These are phyloP conservation scores for Eustoma russellianum DNA, from an alignment of 257 asterid species.

Conservation along the genomic window DNA sequence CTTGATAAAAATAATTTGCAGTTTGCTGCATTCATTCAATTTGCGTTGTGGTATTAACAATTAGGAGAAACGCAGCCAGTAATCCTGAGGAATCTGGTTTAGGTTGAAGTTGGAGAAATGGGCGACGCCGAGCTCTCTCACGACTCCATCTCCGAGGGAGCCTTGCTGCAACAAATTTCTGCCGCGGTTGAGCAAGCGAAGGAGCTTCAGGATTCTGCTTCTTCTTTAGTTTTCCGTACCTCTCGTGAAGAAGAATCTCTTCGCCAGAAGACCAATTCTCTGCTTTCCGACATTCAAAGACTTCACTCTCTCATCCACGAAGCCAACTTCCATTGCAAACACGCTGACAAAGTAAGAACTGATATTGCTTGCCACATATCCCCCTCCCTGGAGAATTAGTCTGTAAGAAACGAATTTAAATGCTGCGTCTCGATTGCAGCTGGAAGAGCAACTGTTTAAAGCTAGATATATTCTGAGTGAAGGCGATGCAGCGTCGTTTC, in stretches of 20 bases:
- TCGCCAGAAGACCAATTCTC: conserved; percentile 71
- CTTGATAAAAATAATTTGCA: neutral
- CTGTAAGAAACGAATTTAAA: too few relatives aligned
- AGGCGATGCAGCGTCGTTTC: conserved; percentile 94
- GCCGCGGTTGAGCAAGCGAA: conserved; percentile 64
- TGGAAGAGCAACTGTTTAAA: conserved; percentile 73
- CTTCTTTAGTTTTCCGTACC: conserved; percentile 63
- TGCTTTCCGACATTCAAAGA: conserved; percentile 51
- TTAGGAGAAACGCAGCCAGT: neutral
- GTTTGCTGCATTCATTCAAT: neutral
- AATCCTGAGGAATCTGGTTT: neutral
- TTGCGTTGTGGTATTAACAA: neutral
- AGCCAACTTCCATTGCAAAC: conserved; percentile 24
- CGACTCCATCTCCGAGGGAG: conserved; percentile 6
- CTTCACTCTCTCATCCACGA: conserved; percentile 53
- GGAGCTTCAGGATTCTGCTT: conserved; percentile 87
- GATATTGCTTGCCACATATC: neutral
- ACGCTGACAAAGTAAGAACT: conserved; percentile 36
- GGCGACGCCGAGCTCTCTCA: conserved; percentile 14
- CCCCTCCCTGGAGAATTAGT: conserved; percentile 19
- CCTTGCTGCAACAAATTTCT: conserved; percentile 36
- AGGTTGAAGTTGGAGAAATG: conserved; percentile 4
- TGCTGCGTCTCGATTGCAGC: conserved; percentile 18
- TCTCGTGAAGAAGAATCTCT: conserved; percentile 84
- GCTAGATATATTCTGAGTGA: conserved; percentile 73